Evolutionary conservation across 2,329 filamentous ascomycete species (phyloP), one percentile per base, ranked within the genome.

Genomic region (Colletotrichum sp.): DNA sequence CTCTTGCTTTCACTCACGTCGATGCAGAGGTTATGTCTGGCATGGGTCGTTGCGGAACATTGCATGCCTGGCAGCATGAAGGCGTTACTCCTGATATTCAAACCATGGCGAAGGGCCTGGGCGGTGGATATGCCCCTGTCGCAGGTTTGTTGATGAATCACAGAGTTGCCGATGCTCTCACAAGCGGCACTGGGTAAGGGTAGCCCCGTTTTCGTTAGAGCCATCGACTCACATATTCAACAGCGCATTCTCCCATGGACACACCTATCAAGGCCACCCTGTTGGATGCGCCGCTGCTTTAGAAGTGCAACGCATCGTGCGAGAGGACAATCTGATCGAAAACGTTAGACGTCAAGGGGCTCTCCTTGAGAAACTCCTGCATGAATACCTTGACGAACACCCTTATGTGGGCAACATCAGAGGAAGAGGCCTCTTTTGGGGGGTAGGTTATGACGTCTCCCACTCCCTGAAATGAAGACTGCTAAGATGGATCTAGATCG

Each of bases 221-320:
- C 2, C 8, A 26, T 59, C 67, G 13, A 71, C 15, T 6, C 15
- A 52, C 44, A 52, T 8, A 24, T 4, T 2, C 8, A 13, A 82
- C 44, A 78, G 66, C 2, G 72, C 77, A 5, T 86, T 87, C 68
- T 83, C 82, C 16, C 91, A 93, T 73, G 92, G 92, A 0, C 91
- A 93, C 62, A 94, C 92, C 0, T 87, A 92, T 78, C 92, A 94
- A 78, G 90, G 89, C 7, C 91, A 92, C 75, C 90, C 92, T 0
- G 81, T 91, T 1, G 87, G 89, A 26, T 93, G 92, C 78, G 86
- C 92, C 0, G 90, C 92, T 0, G 93, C 91, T 0, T 85, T 94
- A 1, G 91, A 92, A 62, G 92, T 93, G 1, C 91, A 93, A 79
- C 84, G 83, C 36, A 90, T 93, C 32, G 88, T 95, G 26, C 81